Evolutionary conservation across 805 yeast genomes (phyloP).

Genomic region (Teunomyces atbi): DNA sequence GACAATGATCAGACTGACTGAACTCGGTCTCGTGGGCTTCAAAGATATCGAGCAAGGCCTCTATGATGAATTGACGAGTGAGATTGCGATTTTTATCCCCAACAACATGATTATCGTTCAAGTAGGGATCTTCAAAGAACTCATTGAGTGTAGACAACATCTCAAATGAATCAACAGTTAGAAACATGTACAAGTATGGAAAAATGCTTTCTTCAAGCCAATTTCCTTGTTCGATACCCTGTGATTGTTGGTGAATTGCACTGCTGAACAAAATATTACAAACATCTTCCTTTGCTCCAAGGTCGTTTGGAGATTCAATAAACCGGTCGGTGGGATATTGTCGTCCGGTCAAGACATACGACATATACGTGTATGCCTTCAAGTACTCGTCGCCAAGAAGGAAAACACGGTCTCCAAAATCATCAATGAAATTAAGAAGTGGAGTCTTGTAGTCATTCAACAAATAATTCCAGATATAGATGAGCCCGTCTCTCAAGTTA

Average conservation of each 20-base stretch:
- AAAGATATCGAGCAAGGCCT: constrained; percentile 62
- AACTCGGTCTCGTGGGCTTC: constrained; percentile 29
- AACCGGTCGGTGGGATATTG: constrained; percentile 71
- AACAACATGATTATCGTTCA: constrained; percentile 58
- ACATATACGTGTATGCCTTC: constrained; percentile 50
- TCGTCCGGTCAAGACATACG: constrained; percentile 71
- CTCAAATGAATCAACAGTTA: constrained; percentile 55
- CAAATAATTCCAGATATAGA: constrained; percentile 69
- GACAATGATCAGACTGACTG: constrained; percentile 22
- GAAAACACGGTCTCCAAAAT: constrained; percentile 18
- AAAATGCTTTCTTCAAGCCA: constrained; percentile 29
- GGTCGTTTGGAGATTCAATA: constrained; percentile 33
- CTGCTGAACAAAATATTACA: constrained; percentile 64
- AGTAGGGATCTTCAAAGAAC: constrained; percentile 73
- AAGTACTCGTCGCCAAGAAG: constrained; percentile 8
- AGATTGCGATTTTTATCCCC: constrained; percentile 30
- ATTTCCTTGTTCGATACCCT: constrained; percentile 31
- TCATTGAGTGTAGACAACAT: constrained; percentile 72
- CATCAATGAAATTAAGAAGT: constrained; percentile 53
- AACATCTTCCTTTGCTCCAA: constrained; percentile 47
- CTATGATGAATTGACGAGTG: constrained; percentile 75
- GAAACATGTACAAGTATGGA: constrained; percentile 63
- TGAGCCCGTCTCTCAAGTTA: constrained; percentile 58
- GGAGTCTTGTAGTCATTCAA: constrained; percentile 75
- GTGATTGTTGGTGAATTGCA: constrained; percentile 37